Percentiles rank a stretch among this genome's conserved stretches.
phyloP scores from a whole-genome alignment of 2,329 filamentous ascomycete genomes.

The Tolypocladium sp. region DNA sequence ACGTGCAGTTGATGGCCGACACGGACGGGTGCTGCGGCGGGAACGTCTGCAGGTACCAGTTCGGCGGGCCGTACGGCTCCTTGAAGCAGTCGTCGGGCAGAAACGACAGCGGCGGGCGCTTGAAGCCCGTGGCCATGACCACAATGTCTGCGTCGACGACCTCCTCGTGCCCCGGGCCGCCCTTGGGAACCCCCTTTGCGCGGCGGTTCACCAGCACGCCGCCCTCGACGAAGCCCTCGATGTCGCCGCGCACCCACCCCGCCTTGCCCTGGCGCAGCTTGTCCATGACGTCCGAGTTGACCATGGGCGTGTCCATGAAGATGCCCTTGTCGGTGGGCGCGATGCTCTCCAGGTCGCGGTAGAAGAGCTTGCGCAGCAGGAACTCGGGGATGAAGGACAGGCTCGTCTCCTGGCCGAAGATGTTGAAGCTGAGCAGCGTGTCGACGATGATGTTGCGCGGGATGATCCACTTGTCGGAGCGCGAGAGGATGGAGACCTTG shows the following conservation, averaged over 20 bases:
- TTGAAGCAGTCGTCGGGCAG: slow-evolving; percentile 64
- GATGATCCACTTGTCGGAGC: slow-evolving; percentile 82
- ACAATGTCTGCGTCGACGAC: slow-evolving; percentile 64
- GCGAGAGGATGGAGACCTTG: slow-evolving; percentile 63
- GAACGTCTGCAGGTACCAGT: slow-evolving; percentile 86
- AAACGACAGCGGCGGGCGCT: slow-evolving; percentile 64
- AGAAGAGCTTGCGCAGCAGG: slow-evolving; percentile 70
- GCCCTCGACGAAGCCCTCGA: slow-evolving; percentile 51
- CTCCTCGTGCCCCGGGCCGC: slow-evolving; percentile 61
- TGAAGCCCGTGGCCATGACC: slow-evolving; percentile 76
- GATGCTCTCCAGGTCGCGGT: slow-evolving; percentile 68
- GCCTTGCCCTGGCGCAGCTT: slow-evolving; percentile 64
- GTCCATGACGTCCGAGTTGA: slow-evolving; percentile 72
- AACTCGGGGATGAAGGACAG: slow-evolving; percentile 72
- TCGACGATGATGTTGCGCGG: slow-evolving; percentile 71
- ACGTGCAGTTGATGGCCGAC: slow-evolving; percentile 76
- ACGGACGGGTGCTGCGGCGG: slow-evolving; percentile 65
- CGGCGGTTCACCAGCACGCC: slow-evolving; percentile 67
- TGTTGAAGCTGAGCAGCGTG: slow-evolving; percentile 63
- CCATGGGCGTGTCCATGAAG: slow-evolving; percentile 82
- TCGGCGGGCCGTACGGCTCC: slow-evolving; percentile 67
- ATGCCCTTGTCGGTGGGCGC: slow-evolving; percentile 61
- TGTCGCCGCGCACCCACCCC: slow-evolving; percentile 75
- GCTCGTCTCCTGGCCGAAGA: slow-evolving; percentile 68
- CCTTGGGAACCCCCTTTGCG: slow-evolving; percentile 61